Evolutionary conservation across 257 asterid species (phyloP).

Genomic region (Solanum chmielewskii): DNA sequence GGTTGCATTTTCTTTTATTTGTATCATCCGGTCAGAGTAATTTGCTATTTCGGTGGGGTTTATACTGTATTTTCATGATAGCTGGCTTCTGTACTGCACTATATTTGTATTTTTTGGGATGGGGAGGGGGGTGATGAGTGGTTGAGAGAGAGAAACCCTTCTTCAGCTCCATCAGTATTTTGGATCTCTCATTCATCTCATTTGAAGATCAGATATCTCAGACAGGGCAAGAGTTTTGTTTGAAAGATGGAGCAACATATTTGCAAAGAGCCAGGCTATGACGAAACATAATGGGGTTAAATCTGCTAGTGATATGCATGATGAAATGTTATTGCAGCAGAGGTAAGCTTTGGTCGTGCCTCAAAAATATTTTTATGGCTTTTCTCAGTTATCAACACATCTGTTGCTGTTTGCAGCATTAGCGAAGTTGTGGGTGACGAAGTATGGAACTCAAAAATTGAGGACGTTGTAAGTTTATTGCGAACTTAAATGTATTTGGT

Average conservation of each 20-base stretch:
- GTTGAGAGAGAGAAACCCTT: neutral
- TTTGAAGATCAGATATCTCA: conserved; percentile 90
- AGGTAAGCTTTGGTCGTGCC: conserved; percentile 40
- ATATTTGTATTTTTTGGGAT: neutral
- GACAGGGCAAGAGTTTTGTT: conserved; percentile 84
- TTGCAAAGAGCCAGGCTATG: conserved; percentile 52
- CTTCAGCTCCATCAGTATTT: conserved; percentile 1
- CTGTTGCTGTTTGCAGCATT: conserved; percentile 56
- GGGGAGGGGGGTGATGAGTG: neutral
- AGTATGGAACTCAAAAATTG: conserved; percentile 48
- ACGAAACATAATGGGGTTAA: conserved; percentile 47
- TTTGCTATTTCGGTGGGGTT: neutral
- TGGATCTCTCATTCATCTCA: conserved; percentile 60
- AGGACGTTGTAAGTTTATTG: conserved; percentile 37
- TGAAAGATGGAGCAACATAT: conserved; percentile 72
- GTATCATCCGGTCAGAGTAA: neutral
- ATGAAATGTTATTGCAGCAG: conserved; percentile 79
- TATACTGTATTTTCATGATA: neutral
- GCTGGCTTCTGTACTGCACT: neutral
- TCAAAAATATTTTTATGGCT: neutral
- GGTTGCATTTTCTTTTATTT: neutral
- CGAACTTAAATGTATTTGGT: neutral
- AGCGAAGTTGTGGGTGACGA: conserved; percentile 66
- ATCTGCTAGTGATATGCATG: conserved; percentile 54
- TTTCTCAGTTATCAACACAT: conserved; percentile 7